These are phyloP conservation scores for Aeschynomene evenia DNA, from an alignment of 306 rosid species.

Conservation along the genomic window DNA sequence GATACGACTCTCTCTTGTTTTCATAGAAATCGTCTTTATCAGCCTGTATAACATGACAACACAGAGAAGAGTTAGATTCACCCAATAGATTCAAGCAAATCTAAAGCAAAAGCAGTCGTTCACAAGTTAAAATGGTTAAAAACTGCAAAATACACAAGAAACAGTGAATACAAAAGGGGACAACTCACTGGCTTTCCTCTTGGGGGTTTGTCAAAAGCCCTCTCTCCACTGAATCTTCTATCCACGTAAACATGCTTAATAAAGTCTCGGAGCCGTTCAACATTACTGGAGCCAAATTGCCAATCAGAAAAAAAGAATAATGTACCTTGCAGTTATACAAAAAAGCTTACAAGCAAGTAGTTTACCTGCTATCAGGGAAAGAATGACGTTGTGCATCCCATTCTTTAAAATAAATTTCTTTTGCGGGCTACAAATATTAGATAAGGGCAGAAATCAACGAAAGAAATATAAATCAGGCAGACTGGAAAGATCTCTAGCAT, in stretches of 20 bases:
- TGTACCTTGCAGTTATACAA: conserved; percentile 10
- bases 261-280: conserved; percentile 84
- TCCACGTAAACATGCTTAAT: conserved; percentile 95
- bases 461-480: conserved; percentile 25
- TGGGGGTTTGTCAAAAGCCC: conserved; percentile 67
- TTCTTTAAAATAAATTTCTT: conserved; percentile 82
- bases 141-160: neutral
- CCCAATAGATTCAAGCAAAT: conserved; percentile 10
- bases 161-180: neutral
- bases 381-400: conserved; percentile 86
- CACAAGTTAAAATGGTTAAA: conserved; percentile 4
- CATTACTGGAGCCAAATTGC: conserved; percentile 64
- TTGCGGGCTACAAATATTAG: conserved; percentile 64
- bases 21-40: conserved; percentile 75
- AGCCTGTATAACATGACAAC: conserved; percentile 56
- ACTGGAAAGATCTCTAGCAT: conserved; percentile 18
- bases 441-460: conserved; percentile 31
- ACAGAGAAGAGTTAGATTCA: conserved; percentile 9
- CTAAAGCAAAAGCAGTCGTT: conserved; percentile 14
- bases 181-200: conserved; percentile 55
- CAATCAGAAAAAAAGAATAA: conserved; percentile 42
- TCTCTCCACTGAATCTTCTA: conserved; percentile 76
- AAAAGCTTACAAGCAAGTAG: conserved; percentile 7
- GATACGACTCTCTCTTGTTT: conserved; percentile 61
- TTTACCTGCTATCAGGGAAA: conserved; percentile 82